phyloP scores from a whole-genome alignment of 768 basidiomycete species.

The Leccinum rimulosum region DNA sequence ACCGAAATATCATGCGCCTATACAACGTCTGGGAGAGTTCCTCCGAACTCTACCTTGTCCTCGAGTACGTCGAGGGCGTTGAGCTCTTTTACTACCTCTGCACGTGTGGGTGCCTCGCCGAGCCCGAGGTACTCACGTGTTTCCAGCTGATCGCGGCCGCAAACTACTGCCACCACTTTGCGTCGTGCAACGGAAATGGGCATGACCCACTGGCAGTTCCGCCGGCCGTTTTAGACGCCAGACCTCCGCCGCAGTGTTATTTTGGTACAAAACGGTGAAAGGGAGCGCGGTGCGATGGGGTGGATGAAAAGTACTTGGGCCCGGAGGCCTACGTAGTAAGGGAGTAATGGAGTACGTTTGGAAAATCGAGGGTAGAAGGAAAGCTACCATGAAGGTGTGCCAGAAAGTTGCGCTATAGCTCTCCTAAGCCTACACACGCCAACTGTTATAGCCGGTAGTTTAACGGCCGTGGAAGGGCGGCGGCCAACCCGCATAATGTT shows the following conservation, averaged over 20 bases:
- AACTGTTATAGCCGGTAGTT: no score
- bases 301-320: no score
- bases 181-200: slow-evolving; percentile 67
- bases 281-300: slow-evolving; percentile 23
- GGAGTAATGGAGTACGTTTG: no score
- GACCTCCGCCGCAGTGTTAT: no score
- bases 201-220: slow-evolving; percentile 27
- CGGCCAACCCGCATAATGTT: no score
- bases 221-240: slow-evolving; percentile 18
- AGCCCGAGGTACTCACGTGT: no score
- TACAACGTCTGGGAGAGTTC: slow-evolving; percentile 98
- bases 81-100: slow-evolving; percentile 94
- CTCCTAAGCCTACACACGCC: no score
- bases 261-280: slow-evolving; percentile 21
- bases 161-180: slow-evolving; percentile 92
- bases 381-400: no score
- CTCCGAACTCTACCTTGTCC: slow-evolving; percentile 82
- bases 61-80: slow-evolving; percentile 93
- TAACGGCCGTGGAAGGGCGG: no score
- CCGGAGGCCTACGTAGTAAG: no score
- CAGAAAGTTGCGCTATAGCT: no score
- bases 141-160: slow-evolving; percentile 49
- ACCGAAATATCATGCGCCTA: slow-evolving; percentile 90
- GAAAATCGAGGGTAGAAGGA: no score
- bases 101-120: slow-evolving; percentile 18